Evolutionary conservation across 495 filamentous ascomycete genomes (phyloP).

Genomic region (Hypoxylon lenormandii): DNA sequence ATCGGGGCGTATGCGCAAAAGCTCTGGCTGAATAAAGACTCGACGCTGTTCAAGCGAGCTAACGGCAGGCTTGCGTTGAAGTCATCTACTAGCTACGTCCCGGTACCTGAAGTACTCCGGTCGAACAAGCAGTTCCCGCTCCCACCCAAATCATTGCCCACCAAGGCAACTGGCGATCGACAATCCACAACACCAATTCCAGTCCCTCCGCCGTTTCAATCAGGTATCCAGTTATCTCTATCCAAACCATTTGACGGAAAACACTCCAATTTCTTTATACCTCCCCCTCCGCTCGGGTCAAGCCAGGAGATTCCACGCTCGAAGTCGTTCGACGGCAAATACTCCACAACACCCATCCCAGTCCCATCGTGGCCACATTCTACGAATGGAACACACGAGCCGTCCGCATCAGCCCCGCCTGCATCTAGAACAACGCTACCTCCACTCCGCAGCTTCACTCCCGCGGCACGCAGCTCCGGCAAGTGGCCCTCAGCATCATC

Average conservation of each 20-base stretch:
- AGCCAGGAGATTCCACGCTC: conserved; percentile 9
- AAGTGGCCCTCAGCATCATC: conserved; percentile 15
- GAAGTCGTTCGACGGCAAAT: conserved; percentile 4
- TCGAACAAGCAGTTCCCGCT: conserved; percentile 29
- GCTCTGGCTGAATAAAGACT: conserved; percentile 34
- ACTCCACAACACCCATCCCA: conserved; percentile 34
- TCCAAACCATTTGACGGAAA: background rate
- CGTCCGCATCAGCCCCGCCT: conserved; percentile 7
- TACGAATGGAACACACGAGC: conserved; percentile 1
- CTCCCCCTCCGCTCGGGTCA: conserved; percentile 7
- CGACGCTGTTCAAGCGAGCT: conserved; percentile 30
- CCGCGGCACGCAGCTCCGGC: conserved; percentile 32
- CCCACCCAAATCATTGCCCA: conserved; percentile 1
- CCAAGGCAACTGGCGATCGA: conserved; percentile 8
- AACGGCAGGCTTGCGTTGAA: conserved; percentile 35
- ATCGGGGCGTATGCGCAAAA: conserved; percentile 35
- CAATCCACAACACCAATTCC: conserved; percentile 27
- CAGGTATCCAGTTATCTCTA: background rate
- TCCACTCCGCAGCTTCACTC: conserved; percentile 37
- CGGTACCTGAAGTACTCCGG: conserved; percentile 30
- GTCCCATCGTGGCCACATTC: conserved; percentile 18
- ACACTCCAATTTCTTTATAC: conserved; percentile 9
- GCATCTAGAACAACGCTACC: background rate
- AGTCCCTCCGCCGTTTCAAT: conserved; percentile 21
- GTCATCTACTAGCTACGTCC: conserved; percentile 33